Evolutionary conservation across 768 basidiomycete genomes (phyloP), one percentile per base, ranked within the genome.

Genomic region (Phanerochaete carnosa): DNA sequence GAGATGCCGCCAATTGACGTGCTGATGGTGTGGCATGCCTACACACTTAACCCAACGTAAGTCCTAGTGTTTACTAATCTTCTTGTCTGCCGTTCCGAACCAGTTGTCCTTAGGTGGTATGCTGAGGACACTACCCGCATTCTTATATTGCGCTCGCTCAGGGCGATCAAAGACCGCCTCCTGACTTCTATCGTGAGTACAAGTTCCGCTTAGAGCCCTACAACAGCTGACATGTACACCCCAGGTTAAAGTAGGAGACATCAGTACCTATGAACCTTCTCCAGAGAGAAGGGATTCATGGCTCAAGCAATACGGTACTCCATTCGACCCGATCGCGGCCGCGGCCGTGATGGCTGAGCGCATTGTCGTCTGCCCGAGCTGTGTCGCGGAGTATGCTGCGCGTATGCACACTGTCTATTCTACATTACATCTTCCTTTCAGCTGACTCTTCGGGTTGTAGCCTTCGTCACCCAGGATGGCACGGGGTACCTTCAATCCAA

Each of bases 401-500:
- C 71, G 77, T 79, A 66, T 68, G 78, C 68, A 28, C 25, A 39
- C 29, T 59, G 39, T 19, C 8, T 4, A 43, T 9, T 8, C 16
- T 23, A 23, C 9, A n/a, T 15, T 3, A 8, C n/a, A 19, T 26
- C n/a, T 43, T 51, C n/a, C 7, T n/a, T 43, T 19, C 6, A 12
- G 8, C 39, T 43, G 8, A 12, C 8, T 19, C 39, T 9, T 9
- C 39, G 9, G 23, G 30, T 15, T 45, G n/a, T 32, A 85, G 83
- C 76, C 1, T 78, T 79, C 37, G 62, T 79, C 57, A 78, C 70
- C 4, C 66, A 65, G 6, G 61, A 68, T 0, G 80, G 78, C 0
- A 77, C 75, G 0, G 85, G 85, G 0, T 86, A 83, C 55, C 66
- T 79, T 0, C 82, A 84, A 60, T 68, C 69, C 23, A 68, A 66